Conservation (phyloP, 2,329 filamentous ascomycete genomes). For the Curvularia verruculosa region DNA sequence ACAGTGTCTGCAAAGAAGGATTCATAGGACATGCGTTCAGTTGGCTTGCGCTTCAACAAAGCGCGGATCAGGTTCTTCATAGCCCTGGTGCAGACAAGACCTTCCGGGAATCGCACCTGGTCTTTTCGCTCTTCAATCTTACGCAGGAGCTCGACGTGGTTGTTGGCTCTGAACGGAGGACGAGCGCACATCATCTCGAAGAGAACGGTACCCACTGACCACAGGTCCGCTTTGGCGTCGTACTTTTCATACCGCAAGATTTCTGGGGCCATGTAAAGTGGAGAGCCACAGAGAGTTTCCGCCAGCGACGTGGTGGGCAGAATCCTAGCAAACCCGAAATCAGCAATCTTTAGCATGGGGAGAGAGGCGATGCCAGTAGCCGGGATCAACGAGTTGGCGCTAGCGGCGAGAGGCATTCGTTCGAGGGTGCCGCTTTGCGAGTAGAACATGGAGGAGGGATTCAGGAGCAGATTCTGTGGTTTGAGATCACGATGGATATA, state of each 20-base stretch:
- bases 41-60: constrained; percentile 82
- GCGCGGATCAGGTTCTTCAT: constrained; percentile 81
- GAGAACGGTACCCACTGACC: constrained; percentile 94
- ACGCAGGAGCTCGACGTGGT: constrained; percentile 90
- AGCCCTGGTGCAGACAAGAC: constrained; percentile 71
- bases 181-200: constrained; percentile 94
- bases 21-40: constrained; percentile 83
- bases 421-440: constrained; percentile 55
- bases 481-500: constrained; percentile 97
- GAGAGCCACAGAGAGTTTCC: constrained; percentile 94
- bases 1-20: constrained; percentile 81
- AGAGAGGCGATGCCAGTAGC: constrained; percentile 80
- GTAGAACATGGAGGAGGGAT: constrained; percentile 78
- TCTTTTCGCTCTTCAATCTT: constrained; percentile 92
- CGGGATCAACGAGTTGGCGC: constrained; percentile 80
- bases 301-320: constrained; percentile 89
- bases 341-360: constrained; percentile 95
- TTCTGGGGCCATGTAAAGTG: constrained; percentile 98
- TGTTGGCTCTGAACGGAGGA: constrained; percentile 88
- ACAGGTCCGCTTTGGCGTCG: constrained; percentile 93
- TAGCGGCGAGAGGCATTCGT: constrained; percentile 75
- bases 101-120: constrained; percentile 79
- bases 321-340: constrained; percentile 97
- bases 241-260: constrained; percentile 97
- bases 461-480: constrained; percentile 90